A percentile compares a stretch with the other conserved stretches of the same genome.
Evolutionary conservation across 2,329 filamentous ascomycete species (phyloP).

Genomic region (Ceratocystis destructans): DNA sequence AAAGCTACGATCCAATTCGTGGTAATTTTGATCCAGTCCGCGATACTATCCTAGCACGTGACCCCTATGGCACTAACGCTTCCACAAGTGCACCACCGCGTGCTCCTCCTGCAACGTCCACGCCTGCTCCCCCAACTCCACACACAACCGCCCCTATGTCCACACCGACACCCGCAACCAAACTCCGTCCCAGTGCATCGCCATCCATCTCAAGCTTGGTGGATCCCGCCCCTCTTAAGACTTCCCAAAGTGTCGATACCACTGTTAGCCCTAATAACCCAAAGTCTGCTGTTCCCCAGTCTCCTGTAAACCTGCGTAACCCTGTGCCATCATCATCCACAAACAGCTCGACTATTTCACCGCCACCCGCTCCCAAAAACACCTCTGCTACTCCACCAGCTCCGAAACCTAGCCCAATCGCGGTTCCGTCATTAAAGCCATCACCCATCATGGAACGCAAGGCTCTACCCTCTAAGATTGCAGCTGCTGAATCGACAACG

Average conservation of each 20-base stretch:
- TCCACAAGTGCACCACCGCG: constrained; percentile 39
- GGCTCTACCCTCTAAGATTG: constrained; percentile 11
- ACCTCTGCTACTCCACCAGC: background rate
- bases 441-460: constrained; percentile 18
- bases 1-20: constrained; percentile 81
- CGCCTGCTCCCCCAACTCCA: constrained; percentile 42
- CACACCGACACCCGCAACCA: constrained; percentile 17
- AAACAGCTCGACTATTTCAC: constrained; percentile 23
- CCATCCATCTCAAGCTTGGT: constrained; percentile 86
- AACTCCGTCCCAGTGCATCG: constrained; percentile 67
- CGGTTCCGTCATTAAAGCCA: constrained; percentile 17
- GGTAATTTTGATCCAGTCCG: constrained; percentile 55
- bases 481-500: background rate
- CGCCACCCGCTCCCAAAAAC: background rate
- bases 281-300: background rate
- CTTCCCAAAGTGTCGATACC: background rate
- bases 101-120: constrained; percentile 26
- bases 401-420: constrained; percentile 9
- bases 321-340: constrained; percentile 25
- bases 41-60: constrained; percentile 44
- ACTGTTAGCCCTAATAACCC: background rate
- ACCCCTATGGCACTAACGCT: constrained; percentile 33
- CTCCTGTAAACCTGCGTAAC: background rate
- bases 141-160: constrained; percentile 19
- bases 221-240: constrained; percentile 40